Percentiles rank a stretch among this genome's conserved stretches.
These are phyloP conservation scores for Melanomma pulvis-pyrius DNA, from an alignment of 495 filamentous ascomycete genomes.

Conservation along the genomic window DNA sequence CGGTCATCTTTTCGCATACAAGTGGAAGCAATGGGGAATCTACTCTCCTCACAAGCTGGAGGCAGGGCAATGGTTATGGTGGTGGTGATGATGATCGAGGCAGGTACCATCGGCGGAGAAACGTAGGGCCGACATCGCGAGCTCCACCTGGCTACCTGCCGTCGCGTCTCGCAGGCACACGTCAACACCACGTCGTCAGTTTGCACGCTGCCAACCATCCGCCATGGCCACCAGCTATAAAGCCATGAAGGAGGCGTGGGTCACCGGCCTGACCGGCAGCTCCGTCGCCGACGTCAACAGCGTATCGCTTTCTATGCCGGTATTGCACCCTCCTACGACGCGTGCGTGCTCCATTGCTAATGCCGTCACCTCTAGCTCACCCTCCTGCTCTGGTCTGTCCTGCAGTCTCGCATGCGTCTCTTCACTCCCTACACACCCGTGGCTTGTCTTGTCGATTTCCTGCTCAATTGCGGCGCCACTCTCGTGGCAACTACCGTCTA, in stretches of 20 bases:
- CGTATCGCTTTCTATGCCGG: constrained; percentile 81
- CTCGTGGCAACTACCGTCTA: constrained; percentile 88
- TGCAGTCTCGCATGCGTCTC: constrained; percentile 84
- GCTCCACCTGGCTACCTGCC: neutral
- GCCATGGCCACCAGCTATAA: constrained; percentile 66
- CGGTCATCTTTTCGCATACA: too few relatives aligned
- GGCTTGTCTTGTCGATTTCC: constrained; percentile 75
- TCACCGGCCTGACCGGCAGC: constrained; percentile 89
- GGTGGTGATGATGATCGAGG: neutral
- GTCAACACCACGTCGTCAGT: neutral
- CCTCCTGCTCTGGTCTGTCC: constrained; percentile 82
- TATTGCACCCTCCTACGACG: constrained; percentile 46
- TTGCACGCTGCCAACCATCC: neutral
- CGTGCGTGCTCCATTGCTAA: constrained; percentile 14
- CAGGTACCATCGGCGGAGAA: neutral
- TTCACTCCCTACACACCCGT: constrained; percentile 74
- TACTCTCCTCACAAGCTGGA: too few relatives aligned
- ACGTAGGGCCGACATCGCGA: neutral
- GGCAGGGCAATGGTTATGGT: too few relatives aligned
- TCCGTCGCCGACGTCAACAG: constrained; percentile 81
- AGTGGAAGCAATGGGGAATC: too few relatives aligned
- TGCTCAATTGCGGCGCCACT: constrained; percentile 80
- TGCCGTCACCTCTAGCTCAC: constrained; percentile 60
- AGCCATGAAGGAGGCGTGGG: constrained; percentile 88
- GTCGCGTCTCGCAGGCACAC: neutral